These are phyloP conservation scores for Arxiozyma telluris DNA, from an alignment of 1,139 yeast genomes.

Conservation along the genomic window DNA sequence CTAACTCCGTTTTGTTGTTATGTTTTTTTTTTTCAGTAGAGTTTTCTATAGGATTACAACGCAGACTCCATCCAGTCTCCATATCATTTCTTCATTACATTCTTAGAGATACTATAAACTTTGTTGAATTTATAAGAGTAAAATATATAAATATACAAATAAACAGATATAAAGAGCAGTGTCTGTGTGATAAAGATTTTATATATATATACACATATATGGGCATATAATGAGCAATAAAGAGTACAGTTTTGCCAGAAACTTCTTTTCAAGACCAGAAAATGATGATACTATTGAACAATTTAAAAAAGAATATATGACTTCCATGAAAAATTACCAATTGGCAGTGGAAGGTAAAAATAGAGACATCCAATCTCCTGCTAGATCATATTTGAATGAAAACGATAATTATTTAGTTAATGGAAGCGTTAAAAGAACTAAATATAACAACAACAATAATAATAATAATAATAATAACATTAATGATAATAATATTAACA, in stretches of 20 bases:
- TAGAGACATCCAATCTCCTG: background rate
- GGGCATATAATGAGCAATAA: background rate
- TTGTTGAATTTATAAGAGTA: too few species aligned
- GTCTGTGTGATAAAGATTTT: background rate
- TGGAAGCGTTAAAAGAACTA: background rate
- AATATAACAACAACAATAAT: background rate
- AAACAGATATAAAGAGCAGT: too few species aligned
- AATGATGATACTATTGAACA: constrained; percentile 27
- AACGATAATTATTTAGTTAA: background rate
- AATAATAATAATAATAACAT: background rate
- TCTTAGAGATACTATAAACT: too few species aligned
- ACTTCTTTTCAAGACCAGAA: constrained; percentile 19
- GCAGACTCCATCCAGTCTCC: too few species aligned
- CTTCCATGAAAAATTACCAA: constrained; percentile 16
- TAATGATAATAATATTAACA: background rate
- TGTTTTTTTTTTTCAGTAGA: too few species aligned
- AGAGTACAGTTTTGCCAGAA: constrained; percentile 6
- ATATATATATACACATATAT: background rate
- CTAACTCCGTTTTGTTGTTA: too few species aligned
- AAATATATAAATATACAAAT: too few species aligned
- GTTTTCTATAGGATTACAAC: too few species aligned
- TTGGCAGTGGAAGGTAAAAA: constrained; percentile 1
- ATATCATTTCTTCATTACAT: too few species aligned
- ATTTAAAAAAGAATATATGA: constrained; percentile 23
- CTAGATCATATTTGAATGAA: background rate